These are phyloP conservation scores for Microdochium nivale DNA, from an alignment of 2,329 filamentous ascomycete species.

Conservation along the genomic window DNA sequence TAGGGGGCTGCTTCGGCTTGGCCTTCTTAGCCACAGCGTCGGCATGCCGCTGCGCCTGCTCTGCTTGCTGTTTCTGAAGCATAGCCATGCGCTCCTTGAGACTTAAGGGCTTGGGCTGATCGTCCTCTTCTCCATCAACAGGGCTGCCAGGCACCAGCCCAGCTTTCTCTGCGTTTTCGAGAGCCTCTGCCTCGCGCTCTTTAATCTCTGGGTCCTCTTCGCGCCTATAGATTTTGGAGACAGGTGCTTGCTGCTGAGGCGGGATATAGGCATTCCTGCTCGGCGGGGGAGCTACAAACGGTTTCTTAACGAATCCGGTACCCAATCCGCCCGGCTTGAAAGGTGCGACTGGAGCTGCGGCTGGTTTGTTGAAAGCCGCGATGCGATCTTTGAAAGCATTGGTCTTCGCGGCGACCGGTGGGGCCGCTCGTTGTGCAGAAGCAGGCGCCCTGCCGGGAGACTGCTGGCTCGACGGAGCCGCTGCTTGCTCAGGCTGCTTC, in stretches of 20 bases:
- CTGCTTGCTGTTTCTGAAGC: constrained; percentile 86
- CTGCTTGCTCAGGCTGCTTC: constrained; percentile 24
- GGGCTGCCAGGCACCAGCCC: constrained; percentile 41
- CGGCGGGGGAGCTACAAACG: constrained; percentile 90
- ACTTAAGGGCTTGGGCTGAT: constrained; percentile 84
- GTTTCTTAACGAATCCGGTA: constrained; percentile 81
- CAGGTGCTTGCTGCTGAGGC: constrained; percentile 59
- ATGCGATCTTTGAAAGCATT: constrained; percentile 92
- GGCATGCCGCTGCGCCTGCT: constrained; percentile 76
- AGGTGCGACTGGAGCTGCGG: constrained; percentile 78
- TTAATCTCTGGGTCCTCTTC: constrained; percentile 76
- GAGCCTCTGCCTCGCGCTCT: constrained; percentile 56
- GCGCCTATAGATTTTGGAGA: constrained; percentile 70
- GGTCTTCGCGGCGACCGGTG: constrained; percentile 63
- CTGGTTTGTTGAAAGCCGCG: constrained; percentile 89
- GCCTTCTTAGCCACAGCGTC: constrained; percentile 74
- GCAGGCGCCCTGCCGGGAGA: constrained; percentile 25
- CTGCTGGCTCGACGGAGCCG: constrained; percentile 19
- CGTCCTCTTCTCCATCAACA: constrained; percentile 51
- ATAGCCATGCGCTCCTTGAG: constrained; percentile 93
- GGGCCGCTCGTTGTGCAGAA: constrained; percentile 45
- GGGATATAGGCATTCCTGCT: constrained; percentile 88
- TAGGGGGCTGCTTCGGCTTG: constrained; percentile 54
- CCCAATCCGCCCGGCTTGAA: constrained; percentile 70
- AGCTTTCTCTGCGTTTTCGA: constrained; percentile 60